Conservation (phyloP, 176 grass and related monocot genomes). For the Carex kokanica region DNA sequence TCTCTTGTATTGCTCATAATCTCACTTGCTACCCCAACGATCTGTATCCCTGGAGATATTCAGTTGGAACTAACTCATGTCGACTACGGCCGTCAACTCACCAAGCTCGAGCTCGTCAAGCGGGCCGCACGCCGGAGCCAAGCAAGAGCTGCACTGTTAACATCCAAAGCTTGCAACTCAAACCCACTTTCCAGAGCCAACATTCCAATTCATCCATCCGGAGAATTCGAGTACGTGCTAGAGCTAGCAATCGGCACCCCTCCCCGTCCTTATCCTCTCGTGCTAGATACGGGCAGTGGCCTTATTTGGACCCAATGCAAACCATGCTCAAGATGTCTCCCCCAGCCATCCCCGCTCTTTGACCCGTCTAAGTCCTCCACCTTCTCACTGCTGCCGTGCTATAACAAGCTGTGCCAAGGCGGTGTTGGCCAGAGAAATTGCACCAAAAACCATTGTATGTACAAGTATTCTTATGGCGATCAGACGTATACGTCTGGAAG, state of each 20-base stretch:
- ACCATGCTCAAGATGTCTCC: slow-evolving; percentile 45
- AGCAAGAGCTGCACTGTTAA: not conserved
- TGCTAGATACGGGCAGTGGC: slow-evolving; percentile 48
- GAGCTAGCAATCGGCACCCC: slow-evolving; percentile 50
- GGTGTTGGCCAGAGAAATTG: slow-evolving; percentile 37
- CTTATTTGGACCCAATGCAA: slow-evolving; percentile 61
- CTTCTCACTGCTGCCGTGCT: slow-evolving; percentile 47
- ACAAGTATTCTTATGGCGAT: slow-evolving; percentile 62
- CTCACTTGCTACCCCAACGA: not conserved
- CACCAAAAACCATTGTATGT: slow-evolving; percentile 46
- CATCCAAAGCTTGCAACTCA: not conserved
- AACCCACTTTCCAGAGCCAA: not conserved
- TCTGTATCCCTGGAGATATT: slow-evolving; percentile 5
- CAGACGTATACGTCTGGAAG: slow-evolving; percentile 36
- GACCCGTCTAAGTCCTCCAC: slow-evolving; percentile 42
- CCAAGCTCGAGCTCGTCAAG: slow-evolving; percentile 17
- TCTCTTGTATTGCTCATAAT: slow-evolving; percentile 20
- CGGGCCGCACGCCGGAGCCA: slow-evolving; percentile 34
- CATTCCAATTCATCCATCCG: slow-evolving; percentile 16
- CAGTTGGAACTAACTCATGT: slow-evolving; percentile 16
- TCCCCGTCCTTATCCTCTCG: slow-evolving; percentile 28
- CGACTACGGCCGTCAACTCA: not conserved
- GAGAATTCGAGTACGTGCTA: slow-evolving; percentile 10
- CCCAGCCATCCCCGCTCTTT: slow-evolving; percentile 49
- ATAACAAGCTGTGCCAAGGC: slow-evolving; percentile 38